These are phyloP conservation scores for Sordariomycetes sp. DNA, from an alignment of 2,329 filamentous ascomycete genomes.

Conservation along the genomic window DNA sequence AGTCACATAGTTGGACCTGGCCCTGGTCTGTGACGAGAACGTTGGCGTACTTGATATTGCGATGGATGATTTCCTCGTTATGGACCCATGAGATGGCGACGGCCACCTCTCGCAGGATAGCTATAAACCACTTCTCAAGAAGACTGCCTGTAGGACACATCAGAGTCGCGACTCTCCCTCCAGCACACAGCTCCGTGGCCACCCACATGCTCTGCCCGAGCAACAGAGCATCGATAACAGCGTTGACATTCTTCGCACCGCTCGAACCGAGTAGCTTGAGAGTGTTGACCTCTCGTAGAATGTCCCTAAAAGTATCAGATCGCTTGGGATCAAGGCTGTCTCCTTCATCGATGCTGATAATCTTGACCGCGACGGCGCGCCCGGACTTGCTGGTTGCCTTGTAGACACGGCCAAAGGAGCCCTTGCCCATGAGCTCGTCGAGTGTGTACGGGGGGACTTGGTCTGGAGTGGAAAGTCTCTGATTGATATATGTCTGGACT, in stretches of 20 bases:
- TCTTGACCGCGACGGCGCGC: constrained; percentile 61
- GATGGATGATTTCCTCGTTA: constrained; percentile 54
- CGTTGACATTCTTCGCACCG: constrained; percentile 67
- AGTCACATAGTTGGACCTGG: constrained; percentile 69
- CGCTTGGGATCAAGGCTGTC: constrained; percentile 54
- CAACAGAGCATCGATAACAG: constrained; percentile 65
- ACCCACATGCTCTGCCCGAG: constrained; percentile 78
- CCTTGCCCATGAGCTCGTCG: constrained; percentile 61
- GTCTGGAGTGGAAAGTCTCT: not conserved
- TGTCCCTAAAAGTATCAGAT: constrained; percentile 55
- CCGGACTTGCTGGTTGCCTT: constrained; percentile 38
- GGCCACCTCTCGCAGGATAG: constrained; percentile 52
- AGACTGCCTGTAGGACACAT: constrained; percentile 56
- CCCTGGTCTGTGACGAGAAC: constrained; percentile 68
- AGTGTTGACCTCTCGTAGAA: constrained; percentile 55
- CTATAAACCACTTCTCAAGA: constrained; percentile 58
- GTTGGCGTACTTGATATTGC: constrained; percentile 66
- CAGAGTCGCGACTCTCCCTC: constrained; percentile 65
- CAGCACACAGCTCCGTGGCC: constrained; percentile 75
- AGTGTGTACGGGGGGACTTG: constrained; percentile 38
- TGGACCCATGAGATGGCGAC: constrained; percentile 57
- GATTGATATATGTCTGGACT: not conserved
- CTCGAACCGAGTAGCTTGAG: constrained; percentile 61
- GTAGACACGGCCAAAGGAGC: constrained; percentile 62
- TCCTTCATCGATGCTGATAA: constrained; percentile 70